A percentile compares a stretch with the other conserved stretches of the same genome.
Conservation (phyloP, 2,329 filamentous ascomycete genomes). For the Arthrobotrys iridis region DNA sequence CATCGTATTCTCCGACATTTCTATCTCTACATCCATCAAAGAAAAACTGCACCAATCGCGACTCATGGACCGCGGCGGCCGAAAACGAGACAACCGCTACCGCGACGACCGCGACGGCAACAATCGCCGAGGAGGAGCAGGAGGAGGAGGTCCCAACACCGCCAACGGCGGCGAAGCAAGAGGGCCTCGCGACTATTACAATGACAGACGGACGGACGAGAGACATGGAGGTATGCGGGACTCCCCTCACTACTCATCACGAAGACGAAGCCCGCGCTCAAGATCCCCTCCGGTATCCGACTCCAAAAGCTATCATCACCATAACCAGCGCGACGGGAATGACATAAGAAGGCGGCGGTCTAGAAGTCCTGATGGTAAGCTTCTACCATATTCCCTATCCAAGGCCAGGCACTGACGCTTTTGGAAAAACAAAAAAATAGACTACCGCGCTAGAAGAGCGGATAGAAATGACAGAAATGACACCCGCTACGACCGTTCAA, state of each 20-base stretch:
- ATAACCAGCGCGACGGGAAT: conserved; percentile 23
- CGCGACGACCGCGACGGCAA: neutral
- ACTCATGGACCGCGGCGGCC: conserved; percentile 43
- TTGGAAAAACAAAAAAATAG: neutral
- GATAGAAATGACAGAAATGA: conserved; percentile 24
- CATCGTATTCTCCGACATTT: neutral
- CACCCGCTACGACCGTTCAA: conserved; percentile 30
- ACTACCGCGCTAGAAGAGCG: conserved; percentile 12
- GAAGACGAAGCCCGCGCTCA: conserved; percentile 52
- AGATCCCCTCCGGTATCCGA: conserved; percentile 34
- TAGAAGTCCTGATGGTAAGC: conserved; percentile 42
- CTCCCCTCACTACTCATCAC: conserved; percentile 48
- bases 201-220: conserved; percentile 28
- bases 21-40: neutral
- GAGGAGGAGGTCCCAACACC: neutral
- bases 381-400: neutral
- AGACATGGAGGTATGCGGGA: conserved; percentile 50
- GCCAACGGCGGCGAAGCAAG: neutral
- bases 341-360: conserved; percentile 36
- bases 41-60: no score
- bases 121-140: conserved; percentile 3
- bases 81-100: conserved; percentile 41
- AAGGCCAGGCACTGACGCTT: neutral
- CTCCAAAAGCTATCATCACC: conserved; percentile 37
- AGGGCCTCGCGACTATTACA: conserved; percentile 37